Evolutionary conservation across 1,139 yeast genomes (phyloP).

Genomic region (Candida labiduridarum): DNA sequence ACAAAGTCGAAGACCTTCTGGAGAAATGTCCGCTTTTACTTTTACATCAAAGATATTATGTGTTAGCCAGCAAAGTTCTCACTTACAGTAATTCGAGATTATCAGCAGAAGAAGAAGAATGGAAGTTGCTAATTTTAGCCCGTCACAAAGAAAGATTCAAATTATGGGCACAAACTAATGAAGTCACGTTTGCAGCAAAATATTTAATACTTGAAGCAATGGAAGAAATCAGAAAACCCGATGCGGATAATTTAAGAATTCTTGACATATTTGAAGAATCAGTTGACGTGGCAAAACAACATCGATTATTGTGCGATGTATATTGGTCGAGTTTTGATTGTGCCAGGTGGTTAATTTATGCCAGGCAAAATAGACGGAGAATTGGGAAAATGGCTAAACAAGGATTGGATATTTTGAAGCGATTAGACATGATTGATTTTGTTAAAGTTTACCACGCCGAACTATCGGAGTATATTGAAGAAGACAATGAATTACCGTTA

Average conservation of each 20-base stretch:
- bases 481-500: slow-evolving; percentile 14
- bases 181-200: slow-evolving; percentile 39
- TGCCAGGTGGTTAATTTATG: slow-evolving; percentile 44
- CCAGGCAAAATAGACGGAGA: slow-evolving; percentile 25
- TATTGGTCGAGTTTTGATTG: slow-evolving; percentile 49
- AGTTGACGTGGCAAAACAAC: slow-evolving; percentile 35
- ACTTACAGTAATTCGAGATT: slow-evolving; percentile 8
- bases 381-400: slow-evolving; percentile 22
- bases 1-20: slow-evolving; percentile 19
- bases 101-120: slow-evolving; percentile 6
- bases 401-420: slow-evolving; percentile 23
- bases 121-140: slow-evolving; percentile 15
- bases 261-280: slow-evolving; percentile 53
- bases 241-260: slow-evolving; percentile 33
- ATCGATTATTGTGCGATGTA: slow-evolving; percentile 39
- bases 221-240: slow-evolving; percentile 19
- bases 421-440: slow-evolving; percentile 20
- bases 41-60: slow-evolving; percentile 27
- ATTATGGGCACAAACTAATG: slow-evolving; percentile 38
- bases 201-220: slow-evolving; percentile 38
- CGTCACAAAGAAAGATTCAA: slow-evolving; percentile 21
- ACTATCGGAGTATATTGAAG: slow-evolving; percentile 22
- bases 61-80: slow-evolving; percentile 20
- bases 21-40: slow-evolving; percentile 26
- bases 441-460: slow-evolving; percentile 19